Evolutionary conservation across 176 grass and related monocot genomes (phyloP).

Genomic region (Aegilops speltoides): DNA sequence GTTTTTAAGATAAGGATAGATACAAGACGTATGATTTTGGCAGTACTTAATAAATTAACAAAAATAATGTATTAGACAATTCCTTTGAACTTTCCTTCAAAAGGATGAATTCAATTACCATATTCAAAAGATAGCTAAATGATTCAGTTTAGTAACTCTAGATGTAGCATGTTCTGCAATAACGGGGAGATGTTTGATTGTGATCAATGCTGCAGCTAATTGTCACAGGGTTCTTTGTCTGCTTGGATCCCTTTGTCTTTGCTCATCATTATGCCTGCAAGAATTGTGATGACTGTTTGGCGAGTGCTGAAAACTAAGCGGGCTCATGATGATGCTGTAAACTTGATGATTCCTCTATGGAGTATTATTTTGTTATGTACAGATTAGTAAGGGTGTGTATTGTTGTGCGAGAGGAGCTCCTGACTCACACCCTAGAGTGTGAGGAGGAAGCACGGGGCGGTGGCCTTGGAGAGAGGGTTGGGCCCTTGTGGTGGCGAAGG

Average conservation of each 20-base stretch:
- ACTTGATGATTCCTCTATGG: no score
- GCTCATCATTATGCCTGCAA: constrained; percentile 83
- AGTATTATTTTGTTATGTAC: not conserved
- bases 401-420: no score
- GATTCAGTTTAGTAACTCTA: not conserved
- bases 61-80: not conserved
- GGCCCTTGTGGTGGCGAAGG: no score
- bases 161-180: not conserved
- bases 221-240: constrained; percentile 76
- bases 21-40: not conserved
- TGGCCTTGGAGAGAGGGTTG: no score
- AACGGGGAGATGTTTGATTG: constrained; percentile 40
- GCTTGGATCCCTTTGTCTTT: constrained; percentile 91
- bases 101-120: not conserved
- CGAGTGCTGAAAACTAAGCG: constrained; percentile 65
- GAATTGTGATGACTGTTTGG: constrained; percentile 69
- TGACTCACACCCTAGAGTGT: no score
- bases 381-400: not conserved
- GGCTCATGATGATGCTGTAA: constrained; percentile 19
- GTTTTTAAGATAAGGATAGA: not conserved
- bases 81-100: not conserved
- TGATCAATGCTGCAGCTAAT: constrained; percentile 81
- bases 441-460: no score
- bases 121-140: not conserved
- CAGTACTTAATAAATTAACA: not conserved